phyloP scores from a whole-genome alignment of 2,329 filamentous ascomycete species.

The Fusarium pseudonygamai region DNA sequence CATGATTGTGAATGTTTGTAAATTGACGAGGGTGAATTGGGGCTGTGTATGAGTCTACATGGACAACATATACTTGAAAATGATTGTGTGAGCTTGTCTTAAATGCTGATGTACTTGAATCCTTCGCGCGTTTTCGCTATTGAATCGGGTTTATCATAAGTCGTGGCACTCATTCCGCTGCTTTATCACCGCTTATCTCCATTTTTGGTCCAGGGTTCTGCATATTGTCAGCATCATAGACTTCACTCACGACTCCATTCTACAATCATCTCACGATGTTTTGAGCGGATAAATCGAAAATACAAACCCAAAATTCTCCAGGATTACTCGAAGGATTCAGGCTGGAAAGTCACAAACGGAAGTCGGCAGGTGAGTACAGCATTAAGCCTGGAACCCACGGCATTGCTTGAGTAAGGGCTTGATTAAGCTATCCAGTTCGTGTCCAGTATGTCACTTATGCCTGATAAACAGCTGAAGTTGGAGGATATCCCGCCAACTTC shows the following conservation, averaged over 20 bases:
- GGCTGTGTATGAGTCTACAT: background rate
- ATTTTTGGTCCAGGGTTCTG: background rate
- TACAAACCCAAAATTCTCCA: accelerated
- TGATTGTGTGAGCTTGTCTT: background rate
- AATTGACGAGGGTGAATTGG: background rate
- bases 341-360: background rate
- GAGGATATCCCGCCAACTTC: background rate
- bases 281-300: background rate
- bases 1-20: background rate
- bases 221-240: constrained; percentile 18
- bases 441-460: background rate
- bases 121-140: background rate
- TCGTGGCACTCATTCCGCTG: background rate
- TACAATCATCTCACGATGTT: background rate
- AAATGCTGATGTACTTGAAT: background rate
- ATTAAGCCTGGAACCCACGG: background rate
- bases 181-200: constrained; percentile 18
- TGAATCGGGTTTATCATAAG: background rate
- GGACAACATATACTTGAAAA: background rate
- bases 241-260: background rate
- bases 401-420: too few relatives aligned
- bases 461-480: background rate
- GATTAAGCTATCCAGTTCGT: accelerated
- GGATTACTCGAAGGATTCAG: too few relatives aligned
- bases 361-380: background rate